Conservation (phyloP, 257 asterid genomes). For the Solanum sejunctum region DNA sequence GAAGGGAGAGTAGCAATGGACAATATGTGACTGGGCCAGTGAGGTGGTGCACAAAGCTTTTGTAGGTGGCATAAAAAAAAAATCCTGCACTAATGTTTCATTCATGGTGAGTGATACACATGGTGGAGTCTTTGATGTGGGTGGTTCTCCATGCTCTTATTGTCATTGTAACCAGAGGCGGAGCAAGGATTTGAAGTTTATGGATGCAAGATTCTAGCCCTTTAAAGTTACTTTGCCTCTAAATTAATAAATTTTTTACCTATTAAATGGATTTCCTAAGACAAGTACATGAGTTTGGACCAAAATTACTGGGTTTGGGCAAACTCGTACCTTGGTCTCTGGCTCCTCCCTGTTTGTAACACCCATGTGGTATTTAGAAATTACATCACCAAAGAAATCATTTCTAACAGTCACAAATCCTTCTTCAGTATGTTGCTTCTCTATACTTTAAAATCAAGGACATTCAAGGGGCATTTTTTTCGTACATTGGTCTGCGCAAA, state of each 20-base stretch:
- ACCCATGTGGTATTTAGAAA: not conserved
- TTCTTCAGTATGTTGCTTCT: not conserved
- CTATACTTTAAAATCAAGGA: not conserved
- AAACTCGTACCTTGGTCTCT: not conserved
- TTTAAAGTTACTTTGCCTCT: not conserved
- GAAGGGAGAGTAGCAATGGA: not conserved
- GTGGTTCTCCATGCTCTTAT: not conserved
- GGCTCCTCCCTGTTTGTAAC: not conserved
- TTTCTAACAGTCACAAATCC: not conserved
- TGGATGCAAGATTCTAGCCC: not conserved
- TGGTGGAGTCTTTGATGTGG: not conserved
- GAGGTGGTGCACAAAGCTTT: not conserved
- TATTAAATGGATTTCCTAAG: not conserved
- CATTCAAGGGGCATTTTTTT: not conserved
- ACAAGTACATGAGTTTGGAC: not conserved
- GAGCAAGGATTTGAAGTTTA: not conserved
- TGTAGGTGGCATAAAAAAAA: not conserved
- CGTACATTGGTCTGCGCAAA: not conserved
- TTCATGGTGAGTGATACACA: not conserved
- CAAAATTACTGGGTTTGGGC: not conserved
- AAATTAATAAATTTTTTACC: not conserved
- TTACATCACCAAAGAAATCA: not conserved
- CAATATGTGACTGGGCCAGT: not conserved
- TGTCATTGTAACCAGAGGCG: not conserved
- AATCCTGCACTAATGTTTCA: not conserved